These are phyloP conservation scores for Ceratocystis variospora DNA, from an alignment of 2,329 filamentous ascomycete species.

Conservation along the genomic window DNA sequence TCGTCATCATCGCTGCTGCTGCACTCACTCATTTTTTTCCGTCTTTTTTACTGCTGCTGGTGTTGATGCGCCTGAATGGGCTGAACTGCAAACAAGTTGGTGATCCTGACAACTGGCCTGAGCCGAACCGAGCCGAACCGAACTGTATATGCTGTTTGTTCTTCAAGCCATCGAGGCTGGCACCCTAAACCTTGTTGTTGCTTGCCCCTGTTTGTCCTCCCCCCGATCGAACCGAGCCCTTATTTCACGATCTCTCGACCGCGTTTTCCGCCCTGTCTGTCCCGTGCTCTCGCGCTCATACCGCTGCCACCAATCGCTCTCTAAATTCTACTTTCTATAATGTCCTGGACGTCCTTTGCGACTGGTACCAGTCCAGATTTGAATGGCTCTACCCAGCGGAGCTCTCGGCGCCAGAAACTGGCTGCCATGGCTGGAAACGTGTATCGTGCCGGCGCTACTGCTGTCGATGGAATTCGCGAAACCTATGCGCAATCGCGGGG, in stretches of 20 bases:
- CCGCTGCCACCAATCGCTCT: neutral
- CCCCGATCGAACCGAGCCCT: neutral
- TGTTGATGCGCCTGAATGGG: no score
- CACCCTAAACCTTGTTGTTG: neutral
- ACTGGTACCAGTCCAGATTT: conserved; percentile 16
- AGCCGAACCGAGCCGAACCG: no score
- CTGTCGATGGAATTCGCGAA: conserved; percentile 45
- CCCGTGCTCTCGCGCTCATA: no score
- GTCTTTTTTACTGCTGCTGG: no score
- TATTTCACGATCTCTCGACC: neutral
- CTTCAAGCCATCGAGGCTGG: neutral
- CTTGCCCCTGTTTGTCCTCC: neutral
- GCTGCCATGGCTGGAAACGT: conserved; percentile 48
- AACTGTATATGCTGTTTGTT: neutral
- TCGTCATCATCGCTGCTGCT: no score
- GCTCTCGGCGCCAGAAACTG: conserved; percentile 63
- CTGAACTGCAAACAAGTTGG: no score
- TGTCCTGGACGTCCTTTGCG: conserved; percentile 15
- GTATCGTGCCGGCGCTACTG: conserved; percentile 42
- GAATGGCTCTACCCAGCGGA: conserved; percentile 39
- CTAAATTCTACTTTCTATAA: neutral
- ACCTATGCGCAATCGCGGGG: conserved; percentile 43
- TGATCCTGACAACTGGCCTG: no score
- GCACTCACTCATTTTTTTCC: no score
- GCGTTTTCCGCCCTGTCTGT: neutral